phyloP scores from a whole-genome alignment of 257 asterid species.

The Cynanchum wilfordii region DNA sequence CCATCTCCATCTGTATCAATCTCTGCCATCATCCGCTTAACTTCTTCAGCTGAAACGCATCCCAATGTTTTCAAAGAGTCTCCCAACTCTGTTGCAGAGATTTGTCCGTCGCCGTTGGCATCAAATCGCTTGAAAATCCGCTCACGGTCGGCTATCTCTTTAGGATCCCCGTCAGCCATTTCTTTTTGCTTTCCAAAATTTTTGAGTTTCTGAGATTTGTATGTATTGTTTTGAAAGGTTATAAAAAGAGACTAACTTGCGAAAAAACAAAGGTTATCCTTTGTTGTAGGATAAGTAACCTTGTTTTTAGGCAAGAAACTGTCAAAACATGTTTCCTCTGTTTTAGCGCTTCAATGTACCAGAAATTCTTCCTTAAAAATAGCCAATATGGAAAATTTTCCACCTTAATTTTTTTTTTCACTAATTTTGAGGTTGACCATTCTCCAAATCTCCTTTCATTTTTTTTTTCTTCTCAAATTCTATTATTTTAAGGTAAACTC shows the following conservation, averaged over 20 bases:
- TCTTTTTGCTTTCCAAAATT: not conserved
- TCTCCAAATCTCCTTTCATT: not conserved
- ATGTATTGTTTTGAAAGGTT: conserved; percentile 5
- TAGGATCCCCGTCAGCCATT: conserved; percentile 59
- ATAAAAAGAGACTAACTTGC: conserved; percentile 23
- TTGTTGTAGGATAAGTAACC: conserved; percentile 19
- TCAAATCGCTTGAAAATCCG: conserved; percentile 76
- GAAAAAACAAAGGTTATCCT: conserved; percentile 31
- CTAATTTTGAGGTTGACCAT: not conserved
- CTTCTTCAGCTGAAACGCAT: conserved; percentile 60
- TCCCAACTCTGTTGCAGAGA: conserved; percentile 68
- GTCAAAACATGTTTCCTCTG: not conserved
- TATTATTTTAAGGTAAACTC: too few species aligned
- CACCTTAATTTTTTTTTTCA: not conserved
- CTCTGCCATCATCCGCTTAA: conserved; percentile 73
- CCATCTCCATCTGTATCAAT: conserved; percentile 84
- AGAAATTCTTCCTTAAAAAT: not conserved
- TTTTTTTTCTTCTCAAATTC: too few species aligned
- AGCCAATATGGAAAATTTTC: not conserved
- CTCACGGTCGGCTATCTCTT: conserved; percentile 63
- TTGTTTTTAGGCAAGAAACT: not conserved
- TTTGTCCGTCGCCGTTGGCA: conserved; percentile 77
- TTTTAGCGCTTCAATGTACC: not conserved
- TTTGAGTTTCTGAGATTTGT: not conserved
- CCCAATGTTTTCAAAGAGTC: conserved; percentile 70